Conservation (phyloP, 495 filamentous ascomycete species). For the Aspergillus funiculosus region DNA sequence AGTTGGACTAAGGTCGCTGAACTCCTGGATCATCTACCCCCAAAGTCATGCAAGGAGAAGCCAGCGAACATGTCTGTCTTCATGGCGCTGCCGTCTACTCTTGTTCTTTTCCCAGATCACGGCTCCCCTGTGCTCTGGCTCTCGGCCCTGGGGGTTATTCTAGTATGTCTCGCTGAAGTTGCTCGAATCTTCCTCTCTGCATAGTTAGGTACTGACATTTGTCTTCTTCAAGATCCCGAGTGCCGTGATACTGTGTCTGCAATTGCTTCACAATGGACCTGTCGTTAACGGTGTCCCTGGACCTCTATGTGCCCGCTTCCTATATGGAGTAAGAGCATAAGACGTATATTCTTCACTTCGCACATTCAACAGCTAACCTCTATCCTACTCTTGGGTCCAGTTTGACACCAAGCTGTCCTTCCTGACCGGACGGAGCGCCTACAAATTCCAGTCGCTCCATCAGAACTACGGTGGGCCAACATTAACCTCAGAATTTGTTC, state of each 20-base stretch:
- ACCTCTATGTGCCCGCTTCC: slow-evolving; percentile 9
- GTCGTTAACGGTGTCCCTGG: slow-evolving; percentile 19
- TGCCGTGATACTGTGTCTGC: slow-evolving; percentile 14
- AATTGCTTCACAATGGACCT: slow-evolving; percentile 15
- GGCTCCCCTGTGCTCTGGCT: slow-evolving; percentile 8
- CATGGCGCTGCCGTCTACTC: slow-evolving; percentile 16
- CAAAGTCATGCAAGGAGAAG: no score
- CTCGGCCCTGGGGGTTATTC: slow-evolving; percentile 11
- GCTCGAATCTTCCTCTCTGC: no score
- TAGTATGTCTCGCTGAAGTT: slow-evolving; percentile 20
- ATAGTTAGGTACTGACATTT: background rate
- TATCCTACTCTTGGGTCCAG: no score
- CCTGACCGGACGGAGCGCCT: slow-evolving; percentile 18
- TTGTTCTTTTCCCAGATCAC: slow-evolving; percentile 3
- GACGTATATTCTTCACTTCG: no score
- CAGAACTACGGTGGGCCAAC: slow-evolving; percentile 15
- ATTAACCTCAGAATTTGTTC: background rate
- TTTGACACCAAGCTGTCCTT: slow-evolving; percentile 20
- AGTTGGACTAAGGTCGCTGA: no score
- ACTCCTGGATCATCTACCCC: no score
- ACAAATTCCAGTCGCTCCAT: slow-evolving; percentile 21
- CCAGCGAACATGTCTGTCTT: slow-evolving; percentile 14
- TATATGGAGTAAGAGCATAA: slow-evolving; percentile 23
- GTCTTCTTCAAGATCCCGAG: slow-evolving; percentile 16
- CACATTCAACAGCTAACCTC: background rate